A percentile compares a stretch with the other conserved stretches of the same genome.
Conservation (phyloP, 371 early-diverging fungal species). For the Mortierella sp. region DNA sequence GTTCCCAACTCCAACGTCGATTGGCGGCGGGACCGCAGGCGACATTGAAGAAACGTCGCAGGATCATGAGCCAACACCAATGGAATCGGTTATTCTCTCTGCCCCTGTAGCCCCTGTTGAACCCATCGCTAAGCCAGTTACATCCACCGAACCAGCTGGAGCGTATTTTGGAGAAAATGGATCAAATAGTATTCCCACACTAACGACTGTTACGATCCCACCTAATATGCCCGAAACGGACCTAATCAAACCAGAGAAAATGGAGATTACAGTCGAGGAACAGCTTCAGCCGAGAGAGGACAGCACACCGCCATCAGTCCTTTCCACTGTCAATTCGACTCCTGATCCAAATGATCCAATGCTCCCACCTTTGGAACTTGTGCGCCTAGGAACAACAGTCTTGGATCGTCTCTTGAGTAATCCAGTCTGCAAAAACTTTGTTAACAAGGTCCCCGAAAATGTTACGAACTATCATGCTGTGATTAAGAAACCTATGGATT, state of each 20-base stretch:
- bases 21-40: constrained; percentile 14
- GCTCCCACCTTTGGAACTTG: constrained; percentile 18
- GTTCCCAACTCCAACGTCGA: constrained; percentile 36
- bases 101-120: neutral
- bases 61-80: neutral
- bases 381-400: constrained; percentile 37
- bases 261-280: neutral
- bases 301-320: constrained; percentile 4
- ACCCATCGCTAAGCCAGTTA: neutral
- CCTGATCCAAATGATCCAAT: neutral
- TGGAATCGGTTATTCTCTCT: neutral
- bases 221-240: neutral
- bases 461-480: constrained; percentile 62
- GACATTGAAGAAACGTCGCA: constrained; percentile 14
- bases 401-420: constrained; percentile 35
- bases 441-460: constrained; percentile 39
- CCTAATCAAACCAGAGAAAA: neutral
- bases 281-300: neutral
- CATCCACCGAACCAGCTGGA: neutral
- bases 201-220: neutral
- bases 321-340: neutral
- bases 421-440: constrained; percentile 39
- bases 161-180: neutral
- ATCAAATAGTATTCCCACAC: neutral
- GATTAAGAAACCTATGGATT: constrained; percentile 83